These are phyloP conservation scores for Zychaea mexicana DNA, from an alignment of 371 early-diverging fungal genomes.

Conservation along the genomic window DNA sequence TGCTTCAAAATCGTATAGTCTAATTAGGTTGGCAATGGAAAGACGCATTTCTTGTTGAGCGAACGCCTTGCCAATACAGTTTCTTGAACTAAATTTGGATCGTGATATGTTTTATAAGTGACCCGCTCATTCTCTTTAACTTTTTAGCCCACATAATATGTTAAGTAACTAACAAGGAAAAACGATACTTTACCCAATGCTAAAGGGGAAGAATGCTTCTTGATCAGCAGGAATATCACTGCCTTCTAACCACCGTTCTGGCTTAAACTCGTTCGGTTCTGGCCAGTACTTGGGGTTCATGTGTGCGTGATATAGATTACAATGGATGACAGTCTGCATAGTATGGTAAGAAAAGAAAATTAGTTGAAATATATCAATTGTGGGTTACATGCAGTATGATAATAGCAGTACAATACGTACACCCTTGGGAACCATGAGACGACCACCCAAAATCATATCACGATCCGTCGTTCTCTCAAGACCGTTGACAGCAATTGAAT, in stretches of 20 bases:
- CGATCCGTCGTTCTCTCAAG: constrained; percentile 19
- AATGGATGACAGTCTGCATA: too few relatives aligned
- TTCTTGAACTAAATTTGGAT: constrained; percentile 26
- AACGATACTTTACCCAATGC: too few relatives aligned
- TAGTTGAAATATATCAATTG: too few relatives aligned
- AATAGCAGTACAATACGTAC: too few relatives aligned
- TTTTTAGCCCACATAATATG: too few relatives aligned
- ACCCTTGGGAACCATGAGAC: constrained; percentile 19
- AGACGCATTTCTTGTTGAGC: constrained; percentile 52
- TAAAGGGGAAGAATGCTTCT: constrained; percentile 47
- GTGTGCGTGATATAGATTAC: constrained; percentile 23
- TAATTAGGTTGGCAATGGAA: constrained; percentile 30
- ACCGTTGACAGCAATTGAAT: constrained; percentile 28
- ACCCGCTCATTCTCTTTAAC: too few relatives aligned
- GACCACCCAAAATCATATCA: constrained; percentile 19
- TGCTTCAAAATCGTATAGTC: constrained; percentile 21
- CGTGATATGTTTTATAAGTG: not conserved
- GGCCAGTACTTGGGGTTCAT: constrained; percentile 29
- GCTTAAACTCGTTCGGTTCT: constrained; percentile 23
- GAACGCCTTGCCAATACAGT: constrained; percentile 53
- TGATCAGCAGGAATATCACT: constrained; percentile 5
- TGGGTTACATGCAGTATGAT: too few relatives aligned
- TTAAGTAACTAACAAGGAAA: too few relatives aligned
- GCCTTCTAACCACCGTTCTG: constrained; percentile 38
- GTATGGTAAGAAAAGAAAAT: too few relatives aligned